phyloP scores from a whole-genome alignment of 73 alveolate genomes.

The Symbiodinium natans region DNA sequence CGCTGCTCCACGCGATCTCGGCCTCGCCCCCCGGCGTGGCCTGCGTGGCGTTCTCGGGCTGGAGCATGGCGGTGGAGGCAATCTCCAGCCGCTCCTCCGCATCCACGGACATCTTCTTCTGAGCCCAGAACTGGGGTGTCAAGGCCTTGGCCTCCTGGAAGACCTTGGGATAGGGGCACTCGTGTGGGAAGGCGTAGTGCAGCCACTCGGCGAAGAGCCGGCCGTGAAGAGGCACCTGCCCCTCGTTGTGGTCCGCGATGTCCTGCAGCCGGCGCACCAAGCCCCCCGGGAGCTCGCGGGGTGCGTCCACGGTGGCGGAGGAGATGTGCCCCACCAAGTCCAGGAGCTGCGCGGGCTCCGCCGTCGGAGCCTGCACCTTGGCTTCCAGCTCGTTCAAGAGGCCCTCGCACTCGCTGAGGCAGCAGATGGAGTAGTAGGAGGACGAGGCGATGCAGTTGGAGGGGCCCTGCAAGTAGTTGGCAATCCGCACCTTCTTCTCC shows the following conservation, averaged over 20 bases:
- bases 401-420: conserved; percentile 89
- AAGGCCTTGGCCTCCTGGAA: conserved; percentile 34
- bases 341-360: conserved; percentile 27
- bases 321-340: conserved; percentile 54
- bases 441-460: conserved; percentile 64
- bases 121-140: conserved; percentile 32
- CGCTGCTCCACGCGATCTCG: conserved; percentile 18
- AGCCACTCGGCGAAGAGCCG: conserved; percentile 58
- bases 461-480: conserved; percentile 64
- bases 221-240: conserved; percentile 62
- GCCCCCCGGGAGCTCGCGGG: neutral
- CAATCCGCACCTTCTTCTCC: conserved; percentile 24
- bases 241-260: conserved; percentile 56
- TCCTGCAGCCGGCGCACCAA: conserved; percentile 11
- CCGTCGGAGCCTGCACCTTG: conserved; percentile 21
- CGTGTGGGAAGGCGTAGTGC: conserved; percentile 84
- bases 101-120: conserved; percentile 53
- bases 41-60: neutral
- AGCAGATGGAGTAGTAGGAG: conserved; percentile 54
- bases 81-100: conserved; percentile 18
- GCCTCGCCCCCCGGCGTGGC: neutral
- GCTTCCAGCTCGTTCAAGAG: conserved; percentile 41
- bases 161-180: conserved; percentile 73
- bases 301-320: conserved; percentile 57
- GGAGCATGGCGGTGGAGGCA: conserved; percentile 1